These are phyloP conservation scores for Mucor sp. DNA, from an alignment of 371 early-diverging fungal species.

Conservation along the genomic window DNA sequence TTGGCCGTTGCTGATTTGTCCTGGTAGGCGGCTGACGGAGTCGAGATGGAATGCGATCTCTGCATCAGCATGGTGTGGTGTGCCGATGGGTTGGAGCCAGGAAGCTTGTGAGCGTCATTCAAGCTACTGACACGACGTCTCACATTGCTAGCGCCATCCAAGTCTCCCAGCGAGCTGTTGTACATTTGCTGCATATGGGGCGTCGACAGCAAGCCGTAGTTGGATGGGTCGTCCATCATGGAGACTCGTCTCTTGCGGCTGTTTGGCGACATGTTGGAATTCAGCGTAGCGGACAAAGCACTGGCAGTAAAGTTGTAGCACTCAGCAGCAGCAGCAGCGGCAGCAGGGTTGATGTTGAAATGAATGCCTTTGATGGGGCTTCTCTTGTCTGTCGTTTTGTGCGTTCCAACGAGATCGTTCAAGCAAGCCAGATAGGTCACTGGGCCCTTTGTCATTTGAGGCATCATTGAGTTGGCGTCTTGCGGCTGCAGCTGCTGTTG, in stretches of 20 bases:
- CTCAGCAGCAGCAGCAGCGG: conserved; percentile 40
- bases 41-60: conserved; percentile 19
- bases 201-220: not conserved
- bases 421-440: conserved; percentile 77
- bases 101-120: conserved; percentile 27
- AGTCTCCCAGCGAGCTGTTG: not conserved
- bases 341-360: conserved; percentile 4
- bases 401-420: conserved; percentile 79
- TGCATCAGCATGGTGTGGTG: not conserved
- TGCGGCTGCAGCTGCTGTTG: conserved; percentile 7
- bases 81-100: not conserved
- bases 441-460: conserved; percentile 43
- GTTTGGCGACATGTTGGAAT: conserved; percentile 1
- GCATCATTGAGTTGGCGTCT: conserved; percentile 38
- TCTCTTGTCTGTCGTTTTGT: conserved; percentile 64
- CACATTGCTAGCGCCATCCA: conserved; percentile 1
- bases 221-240: conserved; percentile 12
- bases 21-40: conserved; percentile 3
- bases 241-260: conserved; percentile 10
- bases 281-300: conserved; percentile 13
- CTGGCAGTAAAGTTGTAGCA: conserved; percentile 52
- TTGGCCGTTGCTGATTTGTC: conserved; percentile 7
- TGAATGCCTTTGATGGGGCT: conserved; percentile 17
- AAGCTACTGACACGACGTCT: conserved; percentile 43
- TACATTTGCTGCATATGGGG: conserved; percentile 1